Percentiles rank a stretch among this genome's conserved stretches.
Conservation (phyloP, 805 yeast species). For the Candida maltosa region DNA sequence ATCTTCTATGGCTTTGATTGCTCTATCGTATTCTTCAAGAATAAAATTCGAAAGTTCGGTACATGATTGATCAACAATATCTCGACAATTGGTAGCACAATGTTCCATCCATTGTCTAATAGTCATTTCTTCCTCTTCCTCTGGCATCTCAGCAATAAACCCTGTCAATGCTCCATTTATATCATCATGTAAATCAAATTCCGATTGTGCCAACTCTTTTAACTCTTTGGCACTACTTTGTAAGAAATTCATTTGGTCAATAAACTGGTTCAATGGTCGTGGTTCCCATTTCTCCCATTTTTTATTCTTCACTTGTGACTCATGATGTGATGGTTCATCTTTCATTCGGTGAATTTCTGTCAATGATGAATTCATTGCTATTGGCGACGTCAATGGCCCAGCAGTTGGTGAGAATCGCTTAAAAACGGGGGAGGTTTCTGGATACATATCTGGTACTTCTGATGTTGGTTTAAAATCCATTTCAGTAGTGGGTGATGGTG, state of each 20-base stretch:
- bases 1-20: slow-evolving; percentile 39
- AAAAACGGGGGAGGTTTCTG: too few relatives aligned
- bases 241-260: slow-evolving; percentile 14
- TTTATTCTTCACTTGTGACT: neutral
- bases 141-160: slow-evolving; percentile 68
- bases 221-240: slow-evolving; percentile 35
- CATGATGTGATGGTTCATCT: neutral
- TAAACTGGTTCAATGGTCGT: slow-evolving; percentile 1
- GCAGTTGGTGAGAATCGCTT: too few relatives aligned
- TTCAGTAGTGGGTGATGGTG: too few relatives aligned
- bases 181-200: slow-evolving; percentile 53
- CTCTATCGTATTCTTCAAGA: slow-evolving; percentile 46
- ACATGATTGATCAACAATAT: slow-evolving; percentile 44
- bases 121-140: slow-evolving; percentile 63
- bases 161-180: slow-evolving; percentile 60
- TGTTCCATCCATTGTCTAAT: slow-evolving; percentile 66
- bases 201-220: slow-evolving; percentile 28
- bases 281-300: slow-evolving; percentile 5
- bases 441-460: too few relatives aligned
- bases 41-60: slow-evolving; percentile 46
- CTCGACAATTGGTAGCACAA: slow-evolving; percentile 53
- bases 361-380: slow-evolving; percentile 6
- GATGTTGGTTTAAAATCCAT: too few relatives aligned
- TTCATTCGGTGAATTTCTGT: neutral
- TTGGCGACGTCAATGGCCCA: slow-evolving; percentile 5